A percentile compares a stretch with the other conserved stretches of the same genome.
These are phyloP conservation scores for Aspergillus aculeatus DNA, from an alignment of 2,329 filamentous ascomycete species.

Conservation along the genomic window DNA sequence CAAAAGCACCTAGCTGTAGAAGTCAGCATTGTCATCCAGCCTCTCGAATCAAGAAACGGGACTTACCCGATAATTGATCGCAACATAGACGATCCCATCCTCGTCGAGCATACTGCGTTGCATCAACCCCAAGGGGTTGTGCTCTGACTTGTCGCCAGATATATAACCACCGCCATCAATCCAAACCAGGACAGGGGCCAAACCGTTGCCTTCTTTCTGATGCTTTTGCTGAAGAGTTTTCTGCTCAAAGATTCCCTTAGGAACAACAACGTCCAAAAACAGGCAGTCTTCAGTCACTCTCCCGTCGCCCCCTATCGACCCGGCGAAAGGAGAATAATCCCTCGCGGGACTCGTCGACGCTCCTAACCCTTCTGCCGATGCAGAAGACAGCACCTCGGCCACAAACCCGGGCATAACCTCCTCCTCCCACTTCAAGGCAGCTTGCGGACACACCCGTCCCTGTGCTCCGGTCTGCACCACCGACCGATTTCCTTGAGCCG, in stretches of 20 bases:
- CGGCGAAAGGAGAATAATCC: slow-evolving; percentile 18
- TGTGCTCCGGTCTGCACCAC: slow-evolving; percentile 47
- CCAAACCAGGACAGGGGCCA: slow-evolving; percentile 40
- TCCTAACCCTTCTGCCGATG: too few relatives aligned
- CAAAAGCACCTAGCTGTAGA: slow-evolving; percentile 47
- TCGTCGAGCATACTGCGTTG: slow-evolving; percentile 40
- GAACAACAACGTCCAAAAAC: slow-evolving; percentile 39
- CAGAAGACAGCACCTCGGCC: slow-evolving; percentile 11
- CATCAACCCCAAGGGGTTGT: slow-evolving; percentile 42
- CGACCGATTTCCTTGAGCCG: slow-evolving; percentile 42
- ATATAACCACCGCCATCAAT: slow-evolving; percentile 20
- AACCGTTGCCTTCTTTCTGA: not conserved
- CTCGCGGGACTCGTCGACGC: slow-evolving; percentile 16
- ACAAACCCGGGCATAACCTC: slow-evolving; percentile 23
- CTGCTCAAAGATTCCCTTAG: slow-evolving; percentile 32
- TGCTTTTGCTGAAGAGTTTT: not conserved
- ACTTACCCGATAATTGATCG: slow-evolving; percentile 48
- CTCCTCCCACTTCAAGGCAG: slow-evolving; percentile 46
- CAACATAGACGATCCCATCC: slow-evolving; percentile 48
- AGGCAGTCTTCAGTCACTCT: slow-evolving; percentile 38
- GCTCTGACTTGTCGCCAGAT: slow-evolving; percentile 22
- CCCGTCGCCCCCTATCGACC: slow-evolving; percentile 19
- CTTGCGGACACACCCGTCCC: slow-evolving; percentile 48
- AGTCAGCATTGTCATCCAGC: not conserved
- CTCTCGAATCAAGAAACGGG: slow-evolving; percentile 6